These are phyloP conservation scores for Ustilago curta DNA, from an alignment of 1,284 basidiomycete species.

Conservation along the genomic window DNA sequence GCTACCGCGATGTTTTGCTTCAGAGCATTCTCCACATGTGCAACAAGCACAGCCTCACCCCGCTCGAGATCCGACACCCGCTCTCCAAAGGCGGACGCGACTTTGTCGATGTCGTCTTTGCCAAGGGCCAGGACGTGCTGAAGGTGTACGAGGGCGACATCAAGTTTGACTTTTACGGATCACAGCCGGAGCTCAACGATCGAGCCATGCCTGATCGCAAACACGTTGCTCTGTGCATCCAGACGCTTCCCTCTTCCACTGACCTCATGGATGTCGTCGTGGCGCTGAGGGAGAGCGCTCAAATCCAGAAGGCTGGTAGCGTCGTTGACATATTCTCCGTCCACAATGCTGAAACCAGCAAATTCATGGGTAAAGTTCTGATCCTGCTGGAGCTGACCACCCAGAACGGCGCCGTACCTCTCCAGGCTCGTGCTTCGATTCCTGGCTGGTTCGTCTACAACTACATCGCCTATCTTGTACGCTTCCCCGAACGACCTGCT, in stretches of 20 bases:
- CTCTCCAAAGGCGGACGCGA: not conserved
- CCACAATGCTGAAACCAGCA: conserved; percentile 4
- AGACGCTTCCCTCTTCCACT: conserved; percentile 23
- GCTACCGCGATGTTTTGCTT: conserved; percentile 31
- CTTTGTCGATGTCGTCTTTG: conserved; percentile 39
- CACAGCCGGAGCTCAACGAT: conserved; percentile 19
- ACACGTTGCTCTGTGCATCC: conserved; percentile 30
- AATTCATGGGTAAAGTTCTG: conserved; percentile 32
- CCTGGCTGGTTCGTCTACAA: conserved; percentile 36
- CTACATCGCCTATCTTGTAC: conserved; percentile 28
- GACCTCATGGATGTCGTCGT: conserved; percentile 1
- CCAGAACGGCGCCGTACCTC: conserved; percentile 7
- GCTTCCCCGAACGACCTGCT: conserved; percentile 24
- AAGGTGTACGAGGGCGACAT: conserved; percentile 28
- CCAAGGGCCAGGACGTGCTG: conserved; percentile 19
- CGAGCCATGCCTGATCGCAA: conserved; percentile 20
- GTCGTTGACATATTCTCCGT: conserved; percentile 34
- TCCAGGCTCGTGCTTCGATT: conserved; percentile 18
- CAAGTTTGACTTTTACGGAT: conserved; percentile 41
- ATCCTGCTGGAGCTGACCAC: conserved; percentile 31
- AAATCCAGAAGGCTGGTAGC: conserved; percentile 16
- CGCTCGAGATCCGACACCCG: conserved; percentile 27
- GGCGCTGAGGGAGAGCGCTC: not conserved
- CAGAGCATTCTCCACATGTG: conserved; percentile 41
- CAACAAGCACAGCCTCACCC: conserved; percentile 22